Conservation (phyloP, 2,329 filamentous ascomycete species). For the Aulographum hederae region DNA sequence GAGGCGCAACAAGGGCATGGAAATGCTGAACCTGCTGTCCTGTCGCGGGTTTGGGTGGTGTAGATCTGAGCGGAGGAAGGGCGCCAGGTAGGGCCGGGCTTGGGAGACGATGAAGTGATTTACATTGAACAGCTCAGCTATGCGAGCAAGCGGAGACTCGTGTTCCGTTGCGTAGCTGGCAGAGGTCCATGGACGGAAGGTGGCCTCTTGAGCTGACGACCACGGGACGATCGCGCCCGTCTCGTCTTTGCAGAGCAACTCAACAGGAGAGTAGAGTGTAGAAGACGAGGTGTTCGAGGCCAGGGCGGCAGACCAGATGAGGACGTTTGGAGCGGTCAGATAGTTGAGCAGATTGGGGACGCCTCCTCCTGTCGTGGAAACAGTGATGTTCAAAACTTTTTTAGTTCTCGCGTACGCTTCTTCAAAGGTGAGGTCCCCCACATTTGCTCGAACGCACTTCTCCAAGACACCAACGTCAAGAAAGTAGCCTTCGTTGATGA, state of each 20-base stretch:
- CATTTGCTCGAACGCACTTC: slow-evolving; percentile 65
- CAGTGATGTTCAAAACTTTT: slow-evolving; percentile 77
- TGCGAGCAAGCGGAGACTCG: slow-evolving; percentile 48
- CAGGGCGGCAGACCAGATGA: slow-evolving; percentile 65
- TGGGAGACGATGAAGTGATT: slow-evolving; percentile 94
- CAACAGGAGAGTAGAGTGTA: slow-evolving; percentile 45
- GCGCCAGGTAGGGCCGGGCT: slow-evolving; percentile 74
- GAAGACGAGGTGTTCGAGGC: slow-evolving; percentile 54
- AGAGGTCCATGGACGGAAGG: slow-evolving; percentile 51
- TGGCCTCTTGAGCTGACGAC: slow-evolving; percentile 40
- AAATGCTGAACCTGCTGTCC: slow-evolving; percentile 1
- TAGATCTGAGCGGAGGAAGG: slow-evolving; percentile 66
- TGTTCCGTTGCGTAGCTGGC: slow-evolving; percentile 40
- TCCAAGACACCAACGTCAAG: slow-evolving; percentile 69
- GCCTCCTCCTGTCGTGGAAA: slow-evolving; percentile 58
- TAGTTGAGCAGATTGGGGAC: slow-evolving; percentile 81
- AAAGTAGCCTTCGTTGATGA: slow-evolving; percentile 62
- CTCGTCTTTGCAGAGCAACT: slow-evolving; percentile 62
- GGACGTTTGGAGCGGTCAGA: slow-evolving; percentile 77
- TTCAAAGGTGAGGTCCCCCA: slow-evolving; percentile 81
- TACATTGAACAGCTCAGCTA: slow-evolving; percentile 74
- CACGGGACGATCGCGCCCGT: slow-evolving; percentile 57
- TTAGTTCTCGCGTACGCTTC: slow-evolving; percentile 80
- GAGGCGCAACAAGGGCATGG: slow-evolving; percentile 39
- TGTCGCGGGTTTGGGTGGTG: slow-evolving; percentile 46